Evolutionary conservation across 768 basidiomycete genomes (phyloP).

Genomic region (Kwoniella newhampshirensis): DNA sequence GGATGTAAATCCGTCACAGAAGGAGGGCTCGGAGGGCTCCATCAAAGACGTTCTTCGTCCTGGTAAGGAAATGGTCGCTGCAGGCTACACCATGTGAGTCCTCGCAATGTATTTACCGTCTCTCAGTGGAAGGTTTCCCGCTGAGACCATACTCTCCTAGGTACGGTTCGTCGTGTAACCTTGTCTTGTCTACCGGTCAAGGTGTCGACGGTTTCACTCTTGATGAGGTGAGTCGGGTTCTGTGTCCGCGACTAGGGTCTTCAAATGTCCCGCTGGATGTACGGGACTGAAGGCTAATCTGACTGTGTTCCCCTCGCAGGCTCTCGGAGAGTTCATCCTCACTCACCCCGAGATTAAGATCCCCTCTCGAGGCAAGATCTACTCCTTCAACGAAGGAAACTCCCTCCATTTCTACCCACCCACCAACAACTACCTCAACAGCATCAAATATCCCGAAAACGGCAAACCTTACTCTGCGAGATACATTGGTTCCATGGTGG

Average conservation of each 20-base stretch:
- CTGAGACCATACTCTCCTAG: too few relatives aligned
- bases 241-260: not conserved
- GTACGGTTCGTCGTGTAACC: slow-evolving; percentile 94
- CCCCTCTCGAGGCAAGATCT: slow-evolving; percentile 93
- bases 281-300: too few relatives aligned
- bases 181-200: slow-evolving; percentile 89
- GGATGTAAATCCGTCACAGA: slow-evolving; percentile 55
- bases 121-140: too few relatives aligned
- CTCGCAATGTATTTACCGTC: too few relatives aligned
- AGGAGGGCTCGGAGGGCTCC: slow-evolving; percentile 72
- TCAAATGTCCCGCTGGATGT: too few relatives aligned
- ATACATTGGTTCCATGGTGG: slow-evolving; percentile 98
- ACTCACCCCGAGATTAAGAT: slow-evolving; percentile 97
- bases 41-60: slow-evolving; percentile 87
- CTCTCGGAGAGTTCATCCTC: slow-evolving; percentile 96
- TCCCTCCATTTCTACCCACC: slow-evolving; percentile 96
- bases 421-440: slow-evolving; percentile 74
- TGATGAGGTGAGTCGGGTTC: slow-evolving; percentile 61
- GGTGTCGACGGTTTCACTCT: slow-evolving; percentile 99
- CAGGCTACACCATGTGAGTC: slow-evolving; percentile 90
- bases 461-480: slow-evolving; percentile 58
- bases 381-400: slow-evolving; percentile 99
- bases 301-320: slow-evolving; percentile 34
- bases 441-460: slow-evolving; percentile 56
- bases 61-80: slow-evolving; percentile 94